These are phyloP conservation scores for Quercus cerris DNA, from an alignment of 306 rosid species.

Conservation along the genomic window DNA sequence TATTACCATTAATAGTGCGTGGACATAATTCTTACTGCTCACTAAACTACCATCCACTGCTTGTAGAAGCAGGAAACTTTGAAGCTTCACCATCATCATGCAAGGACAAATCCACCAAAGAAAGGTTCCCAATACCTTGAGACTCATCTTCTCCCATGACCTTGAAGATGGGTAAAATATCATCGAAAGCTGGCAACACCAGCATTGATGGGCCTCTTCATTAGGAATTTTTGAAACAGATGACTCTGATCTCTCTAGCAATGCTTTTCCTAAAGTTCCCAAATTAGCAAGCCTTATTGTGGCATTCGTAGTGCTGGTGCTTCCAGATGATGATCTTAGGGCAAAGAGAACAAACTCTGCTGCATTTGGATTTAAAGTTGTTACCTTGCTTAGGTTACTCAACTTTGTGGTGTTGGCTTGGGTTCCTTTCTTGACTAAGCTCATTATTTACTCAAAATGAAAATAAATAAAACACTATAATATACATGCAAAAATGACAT, in stretches of 20 bases:
- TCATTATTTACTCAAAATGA: constrained; percentile 63
- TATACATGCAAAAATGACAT: background rate
- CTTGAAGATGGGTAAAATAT: constrained; percentile 83
- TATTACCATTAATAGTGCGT: constrained; percentile 41
- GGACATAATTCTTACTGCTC: constrained; percentile 51
- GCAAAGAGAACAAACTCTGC: constrained; percentile 82
- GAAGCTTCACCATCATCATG: constrained; percentile 56
- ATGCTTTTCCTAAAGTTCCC: constrained; percentile 70
- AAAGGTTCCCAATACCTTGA: constrained; percentile 57
- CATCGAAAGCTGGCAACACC: constrained; percentile 90
- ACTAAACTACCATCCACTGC: constrained; percentile 52
- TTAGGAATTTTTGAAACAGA: constrained; percentile 73
- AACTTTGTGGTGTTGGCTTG: constrained; percentile 41
- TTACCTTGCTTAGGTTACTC: constrained; percentile 51
- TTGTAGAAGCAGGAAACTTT: constrained; percentile 46
- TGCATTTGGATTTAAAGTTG: constrained; percentile 82
- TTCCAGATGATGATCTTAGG: constrained; percentile 72
- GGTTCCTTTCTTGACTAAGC: constrained; percentile 63
- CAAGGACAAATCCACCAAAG: constrained; percentile 69
- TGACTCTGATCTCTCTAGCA: constrained; percentile 75
- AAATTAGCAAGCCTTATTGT: constrained; percentile 36
- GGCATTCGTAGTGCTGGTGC: constrained; percentile 48
- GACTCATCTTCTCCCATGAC: constrained; percentile 77
- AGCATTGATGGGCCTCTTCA: constrained; percentile 82
- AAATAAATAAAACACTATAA: constrained; percentile 12